A percentile compares a stretch with the other conserved stretches of the same genome.
phyloP scores from a whole-genome alignment of 2,329 filamentous ascomycete genomes.

The Hymenotorrendiella dingleyae region DNA sequence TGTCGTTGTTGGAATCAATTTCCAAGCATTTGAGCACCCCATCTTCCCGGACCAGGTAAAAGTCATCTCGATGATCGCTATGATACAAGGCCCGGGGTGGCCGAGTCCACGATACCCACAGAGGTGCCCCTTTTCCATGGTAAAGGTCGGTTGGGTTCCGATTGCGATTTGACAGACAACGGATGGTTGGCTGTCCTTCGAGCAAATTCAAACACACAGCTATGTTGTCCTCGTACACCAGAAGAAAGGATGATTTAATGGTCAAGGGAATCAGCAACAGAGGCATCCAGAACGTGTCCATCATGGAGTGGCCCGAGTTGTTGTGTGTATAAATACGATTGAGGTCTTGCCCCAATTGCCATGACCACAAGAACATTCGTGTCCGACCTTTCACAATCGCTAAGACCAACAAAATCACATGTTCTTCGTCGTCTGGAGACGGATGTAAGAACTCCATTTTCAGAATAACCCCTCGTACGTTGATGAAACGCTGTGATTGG shows the following conservation, averaged over 20 bases:
- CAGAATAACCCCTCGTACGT: constrained; percentile 67
- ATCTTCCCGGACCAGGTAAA: constrained; percentile 86
- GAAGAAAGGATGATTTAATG: constrained; percentile 63
- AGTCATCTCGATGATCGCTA: constrained; percentile 61
- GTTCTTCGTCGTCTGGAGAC: constrained; percentile 55
- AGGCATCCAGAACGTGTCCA: constrained; percentile 51
- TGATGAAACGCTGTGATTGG: constrained; percentile 30
- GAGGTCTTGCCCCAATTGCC: constrained; percentile 48
- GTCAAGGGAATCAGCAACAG: constrained; percentile 67
- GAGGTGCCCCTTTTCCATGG: constrained; percentile 43
- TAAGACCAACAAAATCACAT: constrained; percentile 71
- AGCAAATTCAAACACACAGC: constrained; percentile 50
- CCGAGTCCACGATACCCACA: constrained; percentile 83
- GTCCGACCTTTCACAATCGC: constrained; percentile 43
- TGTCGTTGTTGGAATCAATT: constrained; percentile 49
- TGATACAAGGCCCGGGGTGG: constrained; percentile 55
- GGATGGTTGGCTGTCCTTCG: constrained; percentile 43
- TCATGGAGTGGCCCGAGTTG: constrained; percentile 44
- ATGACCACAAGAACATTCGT: constrained; percentile 54
- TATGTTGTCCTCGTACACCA: constrained; percentile 57
- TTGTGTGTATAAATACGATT: constrained; percentile 39
- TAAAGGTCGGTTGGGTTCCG: constrained; percentile 40
- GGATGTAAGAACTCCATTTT: constrained; percentile 84
- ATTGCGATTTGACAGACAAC: constrained; percentile 37
- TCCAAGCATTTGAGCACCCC: constrained; percentile 71